Evolutionary conservation across 1,284 basidiomycete species (phyloP).

Genomic region (Leucoagaricus sp.): DNA sequence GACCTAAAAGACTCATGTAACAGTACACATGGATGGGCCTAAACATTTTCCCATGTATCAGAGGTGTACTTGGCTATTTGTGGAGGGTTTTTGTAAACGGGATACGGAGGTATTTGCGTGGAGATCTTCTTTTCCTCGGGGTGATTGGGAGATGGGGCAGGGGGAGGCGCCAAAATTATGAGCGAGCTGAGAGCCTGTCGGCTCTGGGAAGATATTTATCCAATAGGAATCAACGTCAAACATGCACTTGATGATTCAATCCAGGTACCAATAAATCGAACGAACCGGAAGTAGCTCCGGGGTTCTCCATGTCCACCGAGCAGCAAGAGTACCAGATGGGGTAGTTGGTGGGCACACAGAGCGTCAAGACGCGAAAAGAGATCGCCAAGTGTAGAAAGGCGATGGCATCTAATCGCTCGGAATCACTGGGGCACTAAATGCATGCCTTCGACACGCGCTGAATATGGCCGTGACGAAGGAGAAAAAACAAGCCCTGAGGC

Average conservation of each 20-base stretch:
- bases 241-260: neutral
- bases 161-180: neutral
- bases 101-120: neutral
- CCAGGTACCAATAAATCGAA: neutral
- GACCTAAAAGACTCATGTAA: neutral
- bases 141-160: neutral
- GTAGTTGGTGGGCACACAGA: neutral
- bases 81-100: neutral
- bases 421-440: conserved; percentile 1
- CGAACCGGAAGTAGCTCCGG: conserved; percentile 2
- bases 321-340: neutral
- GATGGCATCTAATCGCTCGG: conserved; percentile 9
- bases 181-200: neutral
- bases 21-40: neutral
- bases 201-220: neutral
- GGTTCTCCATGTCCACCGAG: neutral
- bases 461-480: conserved; percentile 1
- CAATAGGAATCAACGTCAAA: conserved; percentile 4
- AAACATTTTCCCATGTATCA: neutral
- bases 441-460: conserved; percentile 12
- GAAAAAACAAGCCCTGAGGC: neutral
- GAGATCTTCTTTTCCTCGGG: conserved; percentile 6
- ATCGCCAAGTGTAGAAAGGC: neutral
- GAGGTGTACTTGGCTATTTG: neutral
- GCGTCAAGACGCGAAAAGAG: neutral